These are phyloP conservation scores for Clarireedia homoeocarpa DNA, from an alignment of 2,329 filamentous ascomycete species.

Conservation along the genomic window DNA sequence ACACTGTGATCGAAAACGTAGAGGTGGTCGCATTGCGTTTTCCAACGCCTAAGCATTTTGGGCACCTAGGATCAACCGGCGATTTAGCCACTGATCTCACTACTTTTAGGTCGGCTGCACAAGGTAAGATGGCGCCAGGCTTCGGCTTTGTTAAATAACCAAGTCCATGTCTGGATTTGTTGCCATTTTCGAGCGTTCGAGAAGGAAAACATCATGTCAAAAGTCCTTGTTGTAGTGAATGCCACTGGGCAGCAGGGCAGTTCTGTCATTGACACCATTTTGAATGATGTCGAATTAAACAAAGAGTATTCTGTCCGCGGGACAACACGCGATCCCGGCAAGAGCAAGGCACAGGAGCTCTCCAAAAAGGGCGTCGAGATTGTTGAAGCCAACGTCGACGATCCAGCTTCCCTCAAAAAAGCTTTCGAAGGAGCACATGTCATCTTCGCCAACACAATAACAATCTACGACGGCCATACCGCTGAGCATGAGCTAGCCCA, in stretches of 20 bases:
- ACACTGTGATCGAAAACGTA: no score
- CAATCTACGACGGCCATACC: conserved; percentile 23
- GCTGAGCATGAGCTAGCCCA: conserved; percentile 12
- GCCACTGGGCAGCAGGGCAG: conserved; percentile 30
- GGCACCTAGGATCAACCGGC: no score
- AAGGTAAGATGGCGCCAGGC: no score
- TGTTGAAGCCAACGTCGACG: conserved; percentile 37
- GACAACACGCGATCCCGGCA: conserved; percentile 38
- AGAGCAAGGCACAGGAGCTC: conserved; percentile 33
- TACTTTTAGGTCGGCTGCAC: no score
- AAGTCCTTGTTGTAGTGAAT: conserved; percentile 33
- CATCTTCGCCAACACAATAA: conserved; percentile 39
- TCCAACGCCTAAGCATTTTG: no score
- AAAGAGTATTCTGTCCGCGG: conserved; percentile 38
- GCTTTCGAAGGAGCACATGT: conserved; percentile 38
- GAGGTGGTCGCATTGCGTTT: no score
- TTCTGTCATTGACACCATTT: conserved; percentile 36
- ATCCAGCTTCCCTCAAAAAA: conserved; percentile 33
- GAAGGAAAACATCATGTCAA: neutral
- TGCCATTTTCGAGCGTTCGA: no score
- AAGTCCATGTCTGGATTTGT: no score
- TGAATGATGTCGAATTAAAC: conserved; percentile 33
- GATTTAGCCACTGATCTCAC: no score
- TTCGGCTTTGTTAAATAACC: no score
- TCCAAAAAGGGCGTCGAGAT: conserved; percentile 32